Evolutionary conservation across 2,329 filamentous ascomycete genomes (phyloP).

Genomic region (Colletotrichum horii): DNA sequence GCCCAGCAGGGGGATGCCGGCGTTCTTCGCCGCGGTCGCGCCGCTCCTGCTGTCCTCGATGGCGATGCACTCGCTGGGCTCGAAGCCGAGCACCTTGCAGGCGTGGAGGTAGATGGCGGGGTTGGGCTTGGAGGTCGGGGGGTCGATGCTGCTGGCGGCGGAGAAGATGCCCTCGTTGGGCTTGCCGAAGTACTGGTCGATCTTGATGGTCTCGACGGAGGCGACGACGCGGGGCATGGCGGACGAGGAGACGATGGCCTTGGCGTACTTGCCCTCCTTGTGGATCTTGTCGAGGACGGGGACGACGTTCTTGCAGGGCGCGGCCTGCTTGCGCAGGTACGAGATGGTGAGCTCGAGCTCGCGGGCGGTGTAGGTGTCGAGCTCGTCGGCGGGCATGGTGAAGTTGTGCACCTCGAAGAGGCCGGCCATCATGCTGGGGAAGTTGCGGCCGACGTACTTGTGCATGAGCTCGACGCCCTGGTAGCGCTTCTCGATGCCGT

Average conservation of each 20-base stretch:
- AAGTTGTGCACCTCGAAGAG: slow-evolving; percentile 81
- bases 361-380: slow-evolving; percentile 74
- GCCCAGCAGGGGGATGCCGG: slow-evolving; percentile 81
- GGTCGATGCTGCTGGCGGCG: slow-evolving; percentile 77
- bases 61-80: slow-evolving; percentile 74
- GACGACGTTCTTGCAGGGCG: slow-evolving; percentile 72
- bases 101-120: slow-evolving; percentile 86
- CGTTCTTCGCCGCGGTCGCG: slow-evolving; percentile 73
- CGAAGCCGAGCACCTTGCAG: slow-evolving; percentile 74
- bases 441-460: slow-evolving; percentile 93
- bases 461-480: slow-evolving; percentile 78
- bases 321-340: slow-evolving; percentile 72
- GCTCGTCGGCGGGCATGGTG: slow-evolving; percentile 68
- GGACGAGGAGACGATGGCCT: slow-evolving; percentile 82
- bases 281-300: slow-evolving; percentile 69
- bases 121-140: slow-evolving; percentile 86
- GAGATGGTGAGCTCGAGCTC: slow-evolving; percentile 86
- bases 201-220: slow-evolving; percentile 77
- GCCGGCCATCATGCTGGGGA: slow-evolving; percentile 85
- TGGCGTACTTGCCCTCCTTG: slow-evolving; percentile 66
- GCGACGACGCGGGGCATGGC: slow-evolving; percentile 80
- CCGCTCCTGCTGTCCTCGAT: slow-evolving; percentile 91
- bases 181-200: slow-evolving; percentile 78
- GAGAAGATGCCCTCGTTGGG: slow-evolving; percentile 78
- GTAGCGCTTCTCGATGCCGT: slow-evolving; percentile 70